Base-by-base conservation (phyloP, 2,329 filamentous ascomycete genomes). In the Cladophialophora psammophila region DNA sequence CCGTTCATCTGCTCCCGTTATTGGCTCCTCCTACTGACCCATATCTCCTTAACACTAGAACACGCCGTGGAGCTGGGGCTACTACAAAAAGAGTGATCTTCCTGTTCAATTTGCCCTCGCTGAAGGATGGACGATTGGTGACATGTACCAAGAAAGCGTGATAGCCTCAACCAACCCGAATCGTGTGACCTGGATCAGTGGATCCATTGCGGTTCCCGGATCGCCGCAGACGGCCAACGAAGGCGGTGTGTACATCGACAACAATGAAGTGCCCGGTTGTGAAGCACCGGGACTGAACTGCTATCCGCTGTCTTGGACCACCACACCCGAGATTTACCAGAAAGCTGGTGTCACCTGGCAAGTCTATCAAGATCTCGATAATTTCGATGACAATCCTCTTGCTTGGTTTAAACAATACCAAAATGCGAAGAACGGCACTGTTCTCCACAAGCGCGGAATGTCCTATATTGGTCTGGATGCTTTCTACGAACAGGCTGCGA, bases 121-220 rank as follows among this genome's bases (percentile, higher is more conserved):
- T 0, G 85, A 87, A 63, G 82, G 78, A 9, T 87, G 82, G 81
- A 84, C 84, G 0, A 72, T 85, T 18, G 84, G 79, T 1, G 86
- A 87, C 71, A 87, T 87, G 84, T 87, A 87, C 66, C 63, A 80
- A 78, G 83, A 86, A 74, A 77, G 78, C 1, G 80, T 85, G 61
- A 81, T 86, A 36, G 83, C 83, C 0, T 80, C 84, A 0, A 86
- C 85, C 0, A 83, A 82, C 61, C 84, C 85, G 2, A 86, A 86
- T 70, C 79, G 85, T 60, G 84, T 84, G 3, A 81, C 79, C 5
- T 81, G 85, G 78, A 77, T 82, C 35, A 84, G 81, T 40, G 85
- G 84, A 31, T 83, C 80, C 3, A 82, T 86, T 67, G 86, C 86
- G 67, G 80, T 80, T 0, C 83, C 83, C 0, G 84, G 84, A 20